phyloP scores from a whole-genome alignment of 2,329 filamentous ascomycete species.

The Sarocladium strictum region DNA sequence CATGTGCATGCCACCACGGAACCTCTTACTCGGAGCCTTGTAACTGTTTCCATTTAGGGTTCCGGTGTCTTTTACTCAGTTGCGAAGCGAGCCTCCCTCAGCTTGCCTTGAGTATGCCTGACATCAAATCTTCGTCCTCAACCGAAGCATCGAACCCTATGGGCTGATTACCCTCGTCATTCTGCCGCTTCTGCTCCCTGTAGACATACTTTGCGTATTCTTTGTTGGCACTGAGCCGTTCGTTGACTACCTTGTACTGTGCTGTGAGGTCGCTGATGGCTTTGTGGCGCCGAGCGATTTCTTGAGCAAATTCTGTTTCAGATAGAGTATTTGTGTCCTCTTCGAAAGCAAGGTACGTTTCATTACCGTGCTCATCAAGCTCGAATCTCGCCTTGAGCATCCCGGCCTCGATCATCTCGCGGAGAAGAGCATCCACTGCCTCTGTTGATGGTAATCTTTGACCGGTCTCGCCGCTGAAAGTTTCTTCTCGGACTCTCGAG shows the following conservation, averaged over 20 bases:
- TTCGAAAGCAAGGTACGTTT: constrained; percentile 46
- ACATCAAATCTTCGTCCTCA: constrained; percentile 59
- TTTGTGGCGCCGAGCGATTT: constrained; percentile 34
- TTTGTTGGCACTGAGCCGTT: constrained; percentile 47
- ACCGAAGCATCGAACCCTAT: constrained; percentile 40
- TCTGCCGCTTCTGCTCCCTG: constrained; percentile 41
- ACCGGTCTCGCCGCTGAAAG: constrained; percentile 49
- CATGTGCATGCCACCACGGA: background rate
- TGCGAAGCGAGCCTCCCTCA: constrained; percentile 12
- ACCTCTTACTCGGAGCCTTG: too few species aligned
- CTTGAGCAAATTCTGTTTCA: constrained; percentile 44
- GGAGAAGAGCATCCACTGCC: constrained; percentile 40
- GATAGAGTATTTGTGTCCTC: constrained; percentile 35
- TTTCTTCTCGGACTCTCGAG: constrained; percentile 43
- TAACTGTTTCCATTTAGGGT: too few species aligned
- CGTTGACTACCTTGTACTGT: constrained; percentile 46
- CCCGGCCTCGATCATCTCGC: constrained; percentile 48
- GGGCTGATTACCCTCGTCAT: constrained; percentile 30
- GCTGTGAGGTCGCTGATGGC: constrained; percentile 39
- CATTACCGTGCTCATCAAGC: constrained; percentile 32
- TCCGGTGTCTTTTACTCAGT: background rate
- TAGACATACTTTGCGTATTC: constrained; percentile 47
- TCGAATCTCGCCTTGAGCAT: constrained; percentile 49
- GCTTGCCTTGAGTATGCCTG: constrained; percentile 26
- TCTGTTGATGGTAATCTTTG: constrained; percentile 32